Evolutionary conservation across 75 land plant species (phyloP).

Genomic region (Selaginella moellendorffii): DNA sequence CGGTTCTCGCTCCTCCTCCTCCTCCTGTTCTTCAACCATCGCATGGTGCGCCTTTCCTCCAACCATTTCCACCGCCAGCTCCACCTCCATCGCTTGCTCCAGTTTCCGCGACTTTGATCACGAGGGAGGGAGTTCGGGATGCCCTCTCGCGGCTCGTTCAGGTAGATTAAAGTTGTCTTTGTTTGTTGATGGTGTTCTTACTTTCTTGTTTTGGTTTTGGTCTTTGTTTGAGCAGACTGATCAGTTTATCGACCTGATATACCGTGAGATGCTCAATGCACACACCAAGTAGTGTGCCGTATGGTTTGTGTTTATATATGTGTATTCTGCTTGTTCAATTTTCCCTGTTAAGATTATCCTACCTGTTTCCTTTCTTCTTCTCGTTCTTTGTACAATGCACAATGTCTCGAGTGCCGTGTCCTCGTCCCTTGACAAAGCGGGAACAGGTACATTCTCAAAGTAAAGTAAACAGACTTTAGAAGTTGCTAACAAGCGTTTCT

Average conservation of each 20-base stretch:
- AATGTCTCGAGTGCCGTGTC: too few species aligned
- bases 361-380: too few species aligned
- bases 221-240: slow-evolving; percentile 47
- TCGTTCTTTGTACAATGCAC: too few species aligned
- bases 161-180: slow-evolving; percentile 27
- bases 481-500: too few species aligned
- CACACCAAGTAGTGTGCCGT: slow-evolving; percentile 23
- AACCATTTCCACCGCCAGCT: slow-evolving; percentile 81
- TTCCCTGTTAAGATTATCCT: too few species aligned
- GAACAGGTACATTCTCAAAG: too few species aligned
- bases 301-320: too few species aligned
- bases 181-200: slow-evolving; percentile 2
- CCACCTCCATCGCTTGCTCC: slow-evolving; percentile 68
- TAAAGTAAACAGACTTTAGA: too few species aligned
- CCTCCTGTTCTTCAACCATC: slow-evolving; percentile 42
- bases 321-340: too few species aligned
- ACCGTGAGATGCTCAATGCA: slow-evolving; percentile 52
- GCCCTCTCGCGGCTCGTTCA: slow-evolving; percentile 58
- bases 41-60: slow-evolving; percentile 65
- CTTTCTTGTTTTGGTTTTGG: background rate
- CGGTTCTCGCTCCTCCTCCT: slow-evolving; percentile 27
- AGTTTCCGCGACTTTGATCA: slow-evolving; percentile 23
- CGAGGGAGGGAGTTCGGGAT: slow-evolving; percentile 64
- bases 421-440: too few species aligned
- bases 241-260: slow-evolving; percentile 69